These are phyloP conservation scores for Aspergillus pseudonomiae DNA, from an alignment of 2,329 filamentous ascomycete species.

Conservation along the genomic window DNA sequence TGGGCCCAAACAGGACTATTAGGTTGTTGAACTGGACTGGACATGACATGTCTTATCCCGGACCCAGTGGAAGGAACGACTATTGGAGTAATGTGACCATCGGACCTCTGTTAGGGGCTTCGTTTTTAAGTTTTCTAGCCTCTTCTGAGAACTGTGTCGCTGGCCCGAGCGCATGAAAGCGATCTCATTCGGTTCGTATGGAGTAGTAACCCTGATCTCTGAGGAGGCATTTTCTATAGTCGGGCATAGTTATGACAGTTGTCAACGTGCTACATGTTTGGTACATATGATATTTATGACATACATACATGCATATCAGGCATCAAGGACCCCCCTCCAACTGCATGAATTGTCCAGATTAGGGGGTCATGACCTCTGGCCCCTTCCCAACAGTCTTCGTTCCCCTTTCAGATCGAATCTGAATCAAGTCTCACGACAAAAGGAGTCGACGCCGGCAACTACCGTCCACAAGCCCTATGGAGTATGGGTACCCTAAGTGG, in stretches of 20 bases:
- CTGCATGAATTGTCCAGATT: not conserved
- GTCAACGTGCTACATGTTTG: not conserved
- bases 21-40: not conserved
- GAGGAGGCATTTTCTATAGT: not conserved
- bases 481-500: slow-evolving; percentile 1
- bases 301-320: slow-evolving; percentile 7
- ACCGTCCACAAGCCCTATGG: not conserved
- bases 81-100: not conserved
- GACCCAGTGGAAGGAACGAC: not conserved
- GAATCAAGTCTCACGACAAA: not conserved
- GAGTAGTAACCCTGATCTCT: not conserved
- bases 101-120: not conserved
- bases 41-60: slow-evolving; percentile 6
- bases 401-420: not conserved
- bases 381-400: not conserved
- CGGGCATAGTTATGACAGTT: not conserved
- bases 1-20: not conserved
- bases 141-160: not conserved
- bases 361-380: not conserved
- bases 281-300: not conserved
- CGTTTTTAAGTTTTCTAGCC: not conserved
- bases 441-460: not conserved
- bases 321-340: not conserved
- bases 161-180: not conserved
- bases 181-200: not conserved